Evolutionary conservation across 305 asterid genomes (phyloP), one percentile per base, ranked within the genome.

Genomic region (Fraxinus angustifolia): DNA sequence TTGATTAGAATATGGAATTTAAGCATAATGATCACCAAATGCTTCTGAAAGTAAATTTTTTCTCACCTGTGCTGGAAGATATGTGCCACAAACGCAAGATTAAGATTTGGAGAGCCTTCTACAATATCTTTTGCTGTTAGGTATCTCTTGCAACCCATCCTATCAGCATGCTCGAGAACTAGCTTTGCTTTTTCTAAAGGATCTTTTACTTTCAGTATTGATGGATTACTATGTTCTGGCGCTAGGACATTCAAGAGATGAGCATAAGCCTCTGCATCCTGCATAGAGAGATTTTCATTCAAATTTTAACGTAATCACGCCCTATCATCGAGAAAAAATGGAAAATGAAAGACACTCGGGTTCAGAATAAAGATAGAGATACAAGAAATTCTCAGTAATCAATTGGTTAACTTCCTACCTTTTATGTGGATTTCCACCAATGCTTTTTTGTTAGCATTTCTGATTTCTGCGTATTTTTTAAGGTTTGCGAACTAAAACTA

Each of bases 211-310:
- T 89, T 88, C 81, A 94, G 84, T 30, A 90, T 89, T 56, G 93
- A 85, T 80, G 96, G 95, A 89, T 87, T 90, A 80, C 84, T 85
- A 85, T 90, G 90, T 88, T 96, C 99, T 8, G 98, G 98, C 73
- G 98, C 99, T 76, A 96, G 95, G 87, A 93, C 91, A 83, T 91
- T 92, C 86, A 96, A 87, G 33, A 96, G 97, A 86, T 94, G 90
- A 80, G 96, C 93, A 90, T 96, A 96, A 65, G 99, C 99, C 89
- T 92, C 97, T 12, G 95, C 97, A 73, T 96, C 99, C 99, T 96
- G 91, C 90, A 84, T 60, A 42, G 77, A 60, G 35, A 67, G 40
- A 50, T 73, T 81, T 19, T 67, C 76, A 45, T 28, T 48, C 42
- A 79, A 83, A 84, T 73, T 74, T 38, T 71, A 82, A 68, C 12